phyloP scores from a whole-genome alignment of 768 basidiomycete species.

The Lentinula edodes region DNA sequence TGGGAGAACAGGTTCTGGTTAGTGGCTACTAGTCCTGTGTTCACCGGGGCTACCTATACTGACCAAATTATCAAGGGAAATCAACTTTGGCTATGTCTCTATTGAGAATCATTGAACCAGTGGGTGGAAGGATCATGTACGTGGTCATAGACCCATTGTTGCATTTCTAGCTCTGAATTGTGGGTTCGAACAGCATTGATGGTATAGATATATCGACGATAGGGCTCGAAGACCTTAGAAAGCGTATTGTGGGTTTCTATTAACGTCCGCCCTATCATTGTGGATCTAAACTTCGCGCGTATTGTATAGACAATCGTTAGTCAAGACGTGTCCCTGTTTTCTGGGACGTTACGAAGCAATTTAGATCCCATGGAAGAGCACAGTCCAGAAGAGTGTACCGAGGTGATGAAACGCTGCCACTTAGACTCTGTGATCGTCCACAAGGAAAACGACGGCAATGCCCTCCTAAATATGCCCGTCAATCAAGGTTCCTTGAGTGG shows the following conservation, averaged over 20 bases:
- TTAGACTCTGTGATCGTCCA: constrained; percentile 40
- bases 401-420: constrained; percentile 63
- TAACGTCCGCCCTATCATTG: neutral
- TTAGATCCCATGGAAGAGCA: constrained; percentile 62
- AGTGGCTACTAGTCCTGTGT: neutral
- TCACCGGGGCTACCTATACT: neutral
- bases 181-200: constrained; percentile 43
- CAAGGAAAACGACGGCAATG: constrained; percentile 25
- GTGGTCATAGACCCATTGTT: constrained; percentile 10
- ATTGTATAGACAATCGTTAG: constrained; percentile 57
- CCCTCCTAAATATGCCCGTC: constrained; percentile 55
- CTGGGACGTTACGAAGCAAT: constrained; percentile 68
- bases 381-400: constrained; percentile 55
- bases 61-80: constrained; percentile 32
- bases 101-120: constrained; percentile 59
- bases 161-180: neutral
- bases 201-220: constrained; percentile 63
- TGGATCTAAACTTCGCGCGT: neutral
- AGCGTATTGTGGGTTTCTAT: constrained; percentile 41
- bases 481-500: constrained; percentile 65
- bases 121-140: constrained; percentile 52
- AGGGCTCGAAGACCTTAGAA: constrained; percentile 64
- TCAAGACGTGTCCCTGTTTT: constrained; percentile 71
- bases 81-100: constrained; percentile 54
- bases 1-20: constrained; percentile 65